These are phyloP conservation scores for Venturia effusa DNA, from an alignment of 2,329 filamentous ascomycete species.

Conservation along the genomic window DNA sequence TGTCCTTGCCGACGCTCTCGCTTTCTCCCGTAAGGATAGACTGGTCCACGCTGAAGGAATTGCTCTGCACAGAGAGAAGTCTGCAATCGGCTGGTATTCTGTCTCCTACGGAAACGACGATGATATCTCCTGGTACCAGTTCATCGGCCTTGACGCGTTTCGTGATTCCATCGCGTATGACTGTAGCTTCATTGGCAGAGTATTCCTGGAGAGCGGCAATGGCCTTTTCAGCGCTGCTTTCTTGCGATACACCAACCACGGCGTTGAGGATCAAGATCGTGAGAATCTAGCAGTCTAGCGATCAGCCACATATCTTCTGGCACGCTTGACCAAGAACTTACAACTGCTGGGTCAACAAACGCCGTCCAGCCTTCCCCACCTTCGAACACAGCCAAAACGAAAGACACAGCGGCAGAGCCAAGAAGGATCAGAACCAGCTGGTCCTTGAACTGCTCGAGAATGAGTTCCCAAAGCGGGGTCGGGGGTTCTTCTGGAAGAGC, in stretches of 20 bases:
- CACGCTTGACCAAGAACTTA: constrained; percentile 39
- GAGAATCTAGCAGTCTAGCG: constrained; percentile 56
- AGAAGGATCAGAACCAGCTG: constrained; percentile 93
- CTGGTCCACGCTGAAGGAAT: constrained; percentile 94
- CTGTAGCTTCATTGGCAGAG: constrained; percentile 95
- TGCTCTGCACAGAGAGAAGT: constrained; percentile 82
- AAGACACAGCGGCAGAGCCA: constrained; percentile 85
- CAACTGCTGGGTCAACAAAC: constrained; percentile 91
- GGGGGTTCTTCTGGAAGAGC: constrained; percentile 81
- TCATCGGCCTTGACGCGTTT: constrained; percentile 90
- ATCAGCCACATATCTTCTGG: constrained; percentile 9
- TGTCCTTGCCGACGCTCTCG: constrained; percentile 88
- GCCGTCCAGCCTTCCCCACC: constrained; percentile 90
- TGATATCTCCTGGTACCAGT: constrained; percentile 85
- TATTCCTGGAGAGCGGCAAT: constrained; percentile 98
- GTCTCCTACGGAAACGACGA: constrained; percentile 81
- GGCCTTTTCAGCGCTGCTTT: constrained; percentile 96
- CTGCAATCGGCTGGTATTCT: constrained; percentile 93
- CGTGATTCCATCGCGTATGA: constrained; percentile 72
- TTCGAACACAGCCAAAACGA: constrained; percentile 86
- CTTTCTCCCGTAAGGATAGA: constrained; percentile 96
- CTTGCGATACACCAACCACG: constrained; percentile 94
- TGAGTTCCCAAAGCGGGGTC: constrained; percentile 90
- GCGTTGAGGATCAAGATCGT: constrained; percentile 96
- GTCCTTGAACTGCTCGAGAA: constrained; percentile 98